A percentile compares a stretch with the other conserved stretches of the same genome.
Conservation (phyloP, 768 basidiomycete species). For the Hebeloma cylindrosporum region DNA sequence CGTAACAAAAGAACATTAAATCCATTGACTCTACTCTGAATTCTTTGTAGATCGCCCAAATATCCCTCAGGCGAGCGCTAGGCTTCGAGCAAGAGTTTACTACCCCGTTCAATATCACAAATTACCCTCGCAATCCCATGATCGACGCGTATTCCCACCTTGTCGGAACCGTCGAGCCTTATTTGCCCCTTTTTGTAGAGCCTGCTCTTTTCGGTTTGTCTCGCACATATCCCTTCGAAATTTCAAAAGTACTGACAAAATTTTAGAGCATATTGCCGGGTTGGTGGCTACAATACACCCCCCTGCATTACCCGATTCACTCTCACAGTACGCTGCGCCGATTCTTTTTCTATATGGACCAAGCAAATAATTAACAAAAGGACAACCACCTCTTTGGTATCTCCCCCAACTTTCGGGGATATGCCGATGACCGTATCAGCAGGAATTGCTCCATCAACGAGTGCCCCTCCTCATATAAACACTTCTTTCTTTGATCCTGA, state of each 20-base stretch:
- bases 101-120: conserved; percentile 30
- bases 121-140: conserved; percentile 32
- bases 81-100: conserved; percentile 19
- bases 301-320: neutral
- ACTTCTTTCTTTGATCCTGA: conserved; percentile 2
- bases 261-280: neutral
- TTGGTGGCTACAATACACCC: conserved; percentile 1
- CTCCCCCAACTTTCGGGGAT: too few species aligned
- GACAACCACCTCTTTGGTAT: too few species aligned
- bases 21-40: too few species aligned
- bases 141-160: conserved; percentile 35
- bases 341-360: too few species aligned
- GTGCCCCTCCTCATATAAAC: neutral
- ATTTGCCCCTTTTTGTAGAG: conserved; percentile 33
- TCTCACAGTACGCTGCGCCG: conserved; percentile 3
- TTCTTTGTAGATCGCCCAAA: conserved; percentile 35
- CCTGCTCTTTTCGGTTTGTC: conserved; percentile 31
- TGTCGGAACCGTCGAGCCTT: conserved; percentile 31
- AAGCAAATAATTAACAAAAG: neutral
- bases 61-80: conserved; percentile 33
- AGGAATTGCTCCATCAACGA: too few species aligned
- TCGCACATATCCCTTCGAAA: neutral
- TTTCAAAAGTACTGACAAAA: neutral
- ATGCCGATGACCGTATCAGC: too few species aligned
- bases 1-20: conserved; percentile 38